Percentiles rank a stretch among this genome's conserved stretches.
phyloP scores from a whole-genome alignment of 140 eudicot species.

The Bidens hawaiensis region DNA sequence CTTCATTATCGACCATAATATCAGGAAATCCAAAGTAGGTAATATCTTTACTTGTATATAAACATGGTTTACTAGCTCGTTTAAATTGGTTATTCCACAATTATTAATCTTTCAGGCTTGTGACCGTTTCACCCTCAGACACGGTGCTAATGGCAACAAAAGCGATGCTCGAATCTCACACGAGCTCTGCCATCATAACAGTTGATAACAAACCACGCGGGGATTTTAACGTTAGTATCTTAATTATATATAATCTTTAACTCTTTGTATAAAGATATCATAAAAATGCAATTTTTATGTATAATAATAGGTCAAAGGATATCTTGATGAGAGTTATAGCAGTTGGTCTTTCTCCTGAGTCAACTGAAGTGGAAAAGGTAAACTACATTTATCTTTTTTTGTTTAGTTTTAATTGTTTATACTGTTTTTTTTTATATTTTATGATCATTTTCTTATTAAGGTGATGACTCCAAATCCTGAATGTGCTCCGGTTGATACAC shows the following conservation, averaged over 20 bases:
- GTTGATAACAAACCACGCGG: conserved; percentile 81
- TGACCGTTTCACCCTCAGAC: conserved; percentile 79
- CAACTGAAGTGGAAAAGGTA: conserved; percentile 90
- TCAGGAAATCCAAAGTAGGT: conserved; percentile 98
- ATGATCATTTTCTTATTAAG: conserved; percentile 27
- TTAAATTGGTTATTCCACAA: background rate
- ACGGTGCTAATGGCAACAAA: conserved; percentile 81
- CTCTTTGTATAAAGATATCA: no score
- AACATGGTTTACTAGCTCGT: background rate
- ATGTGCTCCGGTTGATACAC: conserved; percentile 83
- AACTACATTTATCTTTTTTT: background rate
- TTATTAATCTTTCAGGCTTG: conserved; percentile 47
- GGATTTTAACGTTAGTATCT: conserved; percentile 79
- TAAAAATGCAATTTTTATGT: conserved; percentile 6
- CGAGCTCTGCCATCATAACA: conserved; percentile 75
- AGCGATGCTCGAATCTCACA: conserved; percentile 68
- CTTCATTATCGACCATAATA: conserved; percentile 81
- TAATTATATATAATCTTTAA: background rate
- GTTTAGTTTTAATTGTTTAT: background rate
- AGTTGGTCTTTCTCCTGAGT: conserved; percentile 67
- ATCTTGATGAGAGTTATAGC: conserved; percentile 96
- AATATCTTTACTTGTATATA: conserved; percentile 46
- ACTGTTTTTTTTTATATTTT: background rate
- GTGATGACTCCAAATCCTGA: conserved; percentile 99
- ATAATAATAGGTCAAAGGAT: conserved; percentile 84